These are phyloP conservation scores for Arctium lappa DNA, from an alignment of 129 eudicot species.

Conservation along the genomic window DNA sequence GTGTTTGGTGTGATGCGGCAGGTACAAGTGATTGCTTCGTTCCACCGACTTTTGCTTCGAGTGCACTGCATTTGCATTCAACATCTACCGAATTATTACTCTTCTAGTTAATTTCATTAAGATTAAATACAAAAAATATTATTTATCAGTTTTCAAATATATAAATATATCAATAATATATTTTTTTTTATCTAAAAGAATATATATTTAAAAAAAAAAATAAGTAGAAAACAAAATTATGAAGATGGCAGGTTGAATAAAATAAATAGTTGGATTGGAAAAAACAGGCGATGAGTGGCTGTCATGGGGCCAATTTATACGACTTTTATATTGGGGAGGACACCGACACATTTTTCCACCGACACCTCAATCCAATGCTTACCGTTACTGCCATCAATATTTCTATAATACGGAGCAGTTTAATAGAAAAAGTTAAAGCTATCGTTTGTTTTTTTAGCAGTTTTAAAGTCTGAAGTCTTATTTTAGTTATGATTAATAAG, in stretches of 20 bases:
- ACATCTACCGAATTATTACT: background rate
- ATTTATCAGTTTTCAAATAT: background rate
- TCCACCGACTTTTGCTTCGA: slow-evolving; percentile 28
- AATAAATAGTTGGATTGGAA: background rate
- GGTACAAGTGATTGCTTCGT: slow-evolving; percentile 24
- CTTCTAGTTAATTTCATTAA: background rate
- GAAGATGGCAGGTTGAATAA: background rate
- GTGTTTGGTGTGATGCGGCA: background rate
- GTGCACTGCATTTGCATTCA: slow-evolving; percentile 21
- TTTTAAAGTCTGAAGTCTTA: too few species aligned
- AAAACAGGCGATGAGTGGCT: slow-evolving; percentile 11
- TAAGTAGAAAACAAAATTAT: background rate
- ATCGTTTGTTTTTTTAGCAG: too few species aligned
- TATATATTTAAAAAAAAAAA: background rate
- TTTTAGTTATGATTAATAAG: too few species aligned
- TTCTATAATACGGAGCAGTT: too few species aligned
- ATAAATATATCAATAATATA: too few species aligned
- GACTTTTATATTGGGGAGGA: background rate
- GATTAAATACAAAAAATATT: background rate
- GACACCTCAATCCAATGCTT: background rate
- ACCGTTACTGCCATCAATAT: background rate
- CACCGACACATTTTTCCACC: slow-evolving; percentile 17
- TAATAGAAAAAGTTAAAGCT: too few species aligned
- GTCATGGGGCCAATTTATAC: slow-evolving; percentile 11
- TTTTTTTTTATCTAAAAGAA: too few species aligned